A percentile compares a stretch with the other conserved stretches of the same genome.
Conservation (phyloP, 768 basidiomycete species). For the Trametes maxima region DNA sequence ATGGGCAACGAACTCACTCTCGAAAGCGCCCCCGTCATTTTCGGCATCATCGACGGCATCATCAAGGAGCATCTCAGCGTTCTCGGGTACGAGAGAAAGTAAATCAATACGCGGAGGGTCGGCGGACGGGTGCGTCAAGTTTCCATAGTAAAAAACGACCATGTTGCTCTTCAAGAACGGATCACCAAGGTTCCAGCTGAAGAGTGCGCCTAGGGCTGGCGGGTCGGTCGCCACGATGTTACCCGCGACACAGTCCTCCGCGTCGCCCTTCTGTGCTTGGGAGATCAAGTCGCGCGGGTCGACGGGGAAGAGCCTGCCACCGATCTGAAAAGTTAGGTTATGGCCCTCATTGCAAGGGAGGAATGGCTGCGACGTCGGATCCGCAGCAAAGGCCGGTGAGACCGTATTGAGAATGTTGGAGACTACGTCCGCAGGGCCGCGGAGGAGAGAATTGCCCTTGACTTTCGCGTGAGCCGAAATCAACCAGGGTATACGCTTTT, state of each 20-base stretch:
- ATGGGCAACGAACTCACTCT: slow-evolving; percentile 1
- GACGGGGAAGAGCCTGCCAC: slow-evolving; percentile 69
- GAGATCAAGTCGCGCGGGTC: slow-evolving; percentile 76
- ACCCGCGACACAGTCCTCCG: slow-evolving; percentile 47
- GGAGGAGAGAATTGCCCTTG: slow-evolving; percentile 77
- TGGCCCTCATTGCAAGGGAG: slow-evolving; percentile 66
- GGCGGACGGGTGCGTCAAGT: slow-evolving; percentile 64
- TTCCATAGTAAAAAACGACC: slow-evolving; percentile 75
- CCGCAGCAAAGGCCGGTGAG: slow-evolving; percentile 34
- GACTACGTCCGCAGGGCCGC: slow-evolving; percentile 71
- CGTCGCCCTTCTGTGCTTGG: slow-evolving; percentile 42
- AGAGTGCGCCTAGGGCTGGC: slow-evolving; percentile 59
- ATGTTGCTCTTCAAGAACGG: slow-evolving; percentile 79
- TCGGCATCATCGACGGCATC: slow-evolving; percentile 39
- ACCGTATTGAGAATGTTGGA: slow-evolving; percentile 45
- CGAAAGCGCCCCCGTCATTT: slow-evolving; percentile 25
- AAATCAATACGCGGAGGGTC: slow-evolving; percentile 75
- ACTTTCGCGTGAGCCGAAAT: not conserved
- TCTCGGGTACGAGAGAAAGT: slow-evolving; percentile 65
- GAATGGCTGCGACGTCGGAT: slow-evolving; percentile 28
- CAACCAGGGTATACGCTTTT: not conserved
- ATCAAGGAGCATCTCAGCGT: slow-evolving; percentile 47
- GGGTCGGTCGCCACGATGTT: slow-evolving; percentile 68
- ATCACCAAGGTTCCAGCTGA: slow-evolving; percentile 77
- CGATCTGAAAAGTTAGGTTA: slow-evolving; percentile 66